Base-by-base conservation (phyloP, 1,284 basidiomycete species). In the Austroboletus olivaceoglutinosus region DNA sequence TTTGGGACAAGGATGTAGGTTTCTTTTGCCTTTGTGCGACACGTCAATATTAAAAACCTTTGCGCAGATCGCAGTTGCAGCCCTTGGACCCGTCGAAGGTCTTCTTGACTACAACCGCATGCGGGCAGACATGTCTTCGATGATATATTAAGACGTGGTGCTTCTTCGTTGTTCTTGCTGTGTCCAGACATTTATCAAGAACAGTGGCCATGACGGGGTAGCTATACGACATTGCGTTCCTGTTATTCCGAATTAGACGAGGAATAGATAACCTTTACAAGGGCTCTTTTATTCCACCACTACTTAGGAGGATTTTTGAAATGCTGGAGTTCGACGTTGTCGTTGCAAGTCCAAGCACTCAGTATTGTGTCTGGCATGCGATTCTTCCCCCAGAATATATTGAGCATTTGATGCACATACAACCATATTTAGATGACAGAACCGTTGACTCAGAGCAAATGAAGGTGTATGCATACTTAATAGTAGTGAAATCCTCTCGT, bases 1-100 rank as follows among this genome's bases (percentile, higher is more conserved):
- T 98, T 29, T 98, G 94, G 93, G 96, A 98, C 73, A 89, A 89
- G 72, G 92, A 95, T 72, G 88, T 89, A 64, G 63, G 86, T 78
- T n/a, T 6, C 27, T 34, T 29, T 15, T 16, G 25, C n/a, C 55
- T 57, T 48, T 58, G 46, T 38, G 46, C 57, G 33, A 55, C 56
- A 43, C 53, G 19, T 47, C 22, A 21, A 27, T 40, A 42, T 53
- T 44, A 43, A 56, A 56, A 12, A 51, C 5, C 13, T 45, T 50
- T 27, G 23, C 60, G 43, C 53, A 92, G 86, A 79, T 95, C 59
- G 84, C 91, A 5, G 72, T 93, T 44, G 87, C 91, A 43, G 90
- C 89, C 49, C 71, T 93, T 52, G 95, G 95, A 56, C 84, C 83
- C 58, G 80, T 88, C 47, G 96, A 98, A 65, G 94, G 95, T 69